Percentiles rank a stretch among this genome's conserved stretches.
Conservation (phyloP, 2,329 filamentous ascomycete genomes). For the Paraconiothyrium brasiliense region DNA sequence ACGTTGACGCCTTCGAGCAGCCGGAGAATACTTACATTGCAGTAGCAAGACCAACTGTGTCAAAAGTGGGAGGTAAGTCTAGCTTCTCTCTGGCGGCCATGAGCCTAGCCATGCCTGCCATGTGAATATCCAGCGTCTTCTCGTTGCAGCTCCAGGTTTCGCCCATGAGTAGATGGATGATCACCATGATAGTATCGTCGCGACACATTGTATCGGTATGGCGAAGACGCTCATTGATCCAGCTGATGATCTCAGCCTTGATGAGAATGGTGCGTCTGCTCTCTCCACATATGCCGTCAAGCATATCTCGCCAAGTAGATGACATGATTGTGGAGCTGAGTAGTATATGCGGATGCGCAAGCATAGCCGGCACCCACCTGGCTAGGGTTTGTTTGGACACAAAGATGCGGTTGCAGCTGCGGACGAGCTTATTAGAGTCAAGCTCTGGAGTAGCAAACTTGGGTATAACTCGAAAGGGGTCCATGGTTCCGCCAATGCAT, state of each 20-base stretch:
- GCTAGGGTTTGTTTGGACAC: slow-evolving; percentile 28
- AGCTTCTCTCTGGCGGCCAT: slow-evolving; percentile 38
- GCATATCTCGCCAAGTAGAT: slow-evolving; percentile 44
- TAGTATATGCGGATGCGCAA: slow-evolving; percentile 36
- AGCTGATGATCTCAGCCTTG: slow-evolving; percentile 38
- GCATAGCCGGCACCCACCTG: slow-evolving; percentile 40
- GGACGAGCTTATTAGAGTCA: slow-evolving; percentile 27
- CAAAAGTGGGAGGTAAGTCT: slow-evolving; percentile 21
- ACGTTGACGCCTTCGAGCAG: background rate
- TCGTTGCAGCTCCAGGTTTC: slow-evolving; percentile 47
- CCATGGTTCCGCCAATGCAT: slow-evolving; percentile 30
- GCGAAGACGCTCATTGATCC: slow-evolving; percentile 36
- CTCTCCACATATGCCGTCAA: slow-evolving; percentile 29
- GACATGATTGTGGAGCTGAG: slow-evolving; percentile 36
- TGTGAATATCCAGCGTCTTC: slow-evolving; percentile 33
- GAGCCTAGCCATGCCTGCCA: slow-evolving; percentile 35
- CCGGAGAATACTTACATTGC: slow-evolving; percentile 31
- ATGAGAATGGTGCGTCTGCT: slow-evolving; percentile 36
- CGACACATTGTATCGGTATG: slow-evolving; percentile 22
- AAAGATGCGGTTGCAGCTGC: slow-evolving; percentile 35
- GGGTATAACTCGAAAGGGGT: slow-evolving; percentile 35
- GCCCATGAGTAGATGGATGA: slow-evolving; percentile 41
- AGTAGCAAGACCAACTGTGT: slow-evolving; percentile 29
- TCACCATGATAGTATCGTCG: slow-evolving; percentile 40
- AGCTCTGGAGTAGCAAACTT: slow-evolving; percentile 31